Evolutionary conservation across 2,329 filamentous ascomycete genomes (phyloP).

Genomic region (Colletotrichum trifolii): DNA sequence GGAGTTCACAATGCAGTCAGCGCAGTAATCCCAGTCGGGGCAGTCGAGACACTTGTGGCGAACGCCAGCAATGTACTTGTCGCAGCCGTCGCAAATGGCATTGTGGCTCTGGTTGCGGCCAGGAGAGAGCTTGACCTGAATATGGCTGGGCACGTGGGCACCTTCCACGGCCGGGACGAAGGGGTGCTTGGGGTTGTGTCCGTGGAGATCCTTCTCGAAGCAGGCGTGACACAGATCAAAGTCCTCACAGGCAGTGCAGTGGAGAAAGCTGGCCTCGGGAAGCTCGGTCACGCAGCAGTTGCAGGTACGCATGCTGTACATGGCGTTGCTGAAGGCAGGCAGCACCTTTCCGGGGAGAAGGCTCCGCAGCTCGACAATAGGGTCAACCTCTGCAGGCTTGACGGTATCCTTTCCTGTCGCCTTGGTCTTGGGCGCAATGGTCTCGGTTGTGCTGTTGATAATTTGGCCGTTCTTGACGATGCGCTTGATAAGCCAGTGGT

Average conservation of each 20-base stretch:
- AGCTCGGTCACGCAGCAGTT: constrained; percentile 75
- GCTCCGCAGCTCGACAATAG: constrained; percentile 17
- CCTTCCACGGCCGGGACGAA: constrained; percentile 78
- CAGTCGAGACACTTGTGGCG: constrained; percentile 98
- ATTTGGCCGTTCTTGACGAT: constrained; percentile 82
- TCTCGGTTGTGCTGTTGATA: constrained; percentile 87
- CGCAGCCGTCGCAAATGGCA: constrained; percentile 94
- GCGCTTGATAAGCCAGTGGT: constrained; percentile 96
- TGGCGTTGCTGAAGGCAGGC: constrained; percentile 26
- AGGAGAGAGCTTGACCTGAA: constrained; percentile 76
- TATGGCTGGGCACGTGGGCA: constrained; percentile 68
- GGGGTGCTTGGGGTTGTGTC: constrained; percentile 88
- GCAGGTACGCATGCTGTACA: constrained; percentile 72
- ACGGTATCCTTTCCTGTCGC: constrained; percentile 37
- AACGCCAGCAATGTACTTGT: constrained; percentile 86
- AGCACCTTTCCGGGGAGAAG: constrained; percentile 8
- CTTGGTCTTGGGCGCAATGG: constrained; percentile 72
- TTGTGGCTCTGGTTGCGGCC: constrained; percentile 86
- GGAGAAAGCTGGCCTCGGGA: constrained; percentile 82
- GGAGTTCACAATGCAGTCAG: constrained; percentile 76
- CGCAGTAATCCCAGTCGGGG: constrained; percentile 97
- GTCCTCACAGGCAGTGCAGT: constrained; percentile 86
- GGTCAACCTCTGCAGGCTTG: background rate
- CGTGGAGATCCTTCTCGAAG: constrained; percentile 80
- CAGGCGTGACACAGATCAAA: constrained; percentile 92